Evolutionary conservation across 768 basidiomycete species (phyloP).

Genomic region (Lactifluus rugatus): DNA sequence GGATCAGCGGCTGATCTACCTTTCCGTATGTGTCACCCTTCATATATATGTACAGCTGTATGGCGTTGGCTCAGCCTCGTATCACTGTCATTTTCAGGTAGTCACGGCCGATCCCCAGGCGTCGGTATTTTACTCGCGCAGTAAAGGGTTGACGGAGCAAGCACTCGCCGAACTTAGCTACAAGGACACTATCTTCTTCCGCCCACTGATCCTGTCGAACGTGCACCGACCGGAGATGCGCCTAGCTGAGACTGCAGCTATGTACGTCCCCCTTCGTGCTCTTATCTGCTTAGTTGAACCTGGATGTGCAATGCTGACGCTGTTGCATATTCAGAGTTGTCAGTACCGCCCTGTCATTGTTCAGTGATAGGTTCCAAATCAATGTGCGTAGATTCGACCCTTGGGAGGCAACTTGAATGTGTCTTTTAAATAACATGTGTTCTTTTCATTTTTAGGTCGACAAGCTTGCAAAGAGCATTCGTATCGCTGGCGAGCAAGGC

Average conservation of each 20-base stretch:
- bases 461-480: conserved; percentile 45
- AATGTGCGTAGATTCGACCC: background rate
- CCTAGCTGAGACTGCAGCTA: background rate
- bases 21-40: conserved; percentile 40
- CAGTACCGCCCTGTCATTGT: background rate
- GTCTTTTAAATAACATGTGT: background rate
- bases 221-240: background rate
- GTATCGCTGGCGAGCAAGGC: conserved; percentile 45
- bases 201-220: conserved; percentile 41
- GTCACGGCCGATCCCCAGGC: conserved; percentile 41
- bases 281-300: background rate
- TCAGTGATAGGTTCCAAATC: conserved; percentile 1
- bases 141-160: conserved; percentile 67
- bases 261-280: background rate
- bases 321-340: background rate
- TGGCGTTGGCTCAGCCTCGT: background rate
- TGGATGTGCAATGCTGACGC: background rate
- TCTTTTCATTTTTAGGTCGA: conserved; percentile 33
- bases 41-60: conserved; percentile 16
- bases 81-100: conserved; percentile 29
- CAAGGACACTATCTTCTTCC: conserved; percentile 57
- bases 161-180: conserved; percentile 61
- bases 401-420: background rate
- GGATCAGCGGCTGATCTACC: conserved; percentile 57
- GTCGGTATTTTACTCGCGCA: conserved; percentile 44